Base-by-base conservation (phyloP, 345 rosid genomes). In the Linum lewisii region DNA sequence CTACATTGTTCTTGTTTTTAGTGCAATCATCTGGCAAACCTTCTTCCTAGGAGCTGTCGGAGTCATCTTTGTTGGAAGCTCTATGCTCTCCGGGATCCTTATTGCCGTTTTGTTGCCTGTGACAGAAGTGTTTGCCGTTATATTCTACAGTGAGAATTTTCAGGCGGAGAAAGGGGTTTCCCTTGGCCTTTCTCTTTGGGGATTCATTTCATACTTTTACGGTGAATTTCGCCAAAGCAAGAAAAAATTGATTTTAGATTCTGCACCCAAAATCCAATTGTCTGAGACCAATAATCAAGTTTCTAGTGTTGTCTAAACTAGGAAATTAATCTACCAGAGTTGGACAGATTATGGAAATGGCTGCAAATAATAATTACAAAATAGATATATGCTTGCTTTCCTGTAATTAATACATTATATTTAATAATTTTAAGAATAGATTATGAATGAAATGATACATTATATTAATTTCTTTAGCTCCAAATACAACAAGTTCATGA, bases 41-140 rank as follows among this genome's bases (percentile, higher is more conserved):
- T 84, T 82, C 66, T 87, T 78, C 72, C 32, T 85, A 20, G 94
- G 96, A 22, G 74, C 79, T 0, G 66, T 81, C 4, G 96, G 91
- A 22, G 76, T 84, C 22, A 69, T 84, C 66, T 84, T 79, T 55
- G 22, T 7, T 34, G 58, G n/a, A 7, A 19, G 25, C 26, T 54
- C 58, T 14, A 8, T 54, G 58, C 29, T 54, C n/a, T 54, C 58
- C 36, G 58, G 29, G 1, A 24, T 54, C n/a, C 19, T 21, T 3
- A 54, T 54, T 14, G 26, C 58, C n/a, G 29, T 54, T 1, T 34
- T 54, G 25, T 34, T 54, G 14, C 58, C 34, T 18, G 32, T 54
- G 58, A 54, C 58, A 15, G 34, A 54, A 24, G 58, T 54, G 3
- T 24, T 24, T 2, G 54, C 54, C 14, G 24, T 51, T 4, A 51